phyloP scores from a whole-genome alignment of 495 filamentous ascomycete species.

The Aspergillus homomorphus region DNA sequence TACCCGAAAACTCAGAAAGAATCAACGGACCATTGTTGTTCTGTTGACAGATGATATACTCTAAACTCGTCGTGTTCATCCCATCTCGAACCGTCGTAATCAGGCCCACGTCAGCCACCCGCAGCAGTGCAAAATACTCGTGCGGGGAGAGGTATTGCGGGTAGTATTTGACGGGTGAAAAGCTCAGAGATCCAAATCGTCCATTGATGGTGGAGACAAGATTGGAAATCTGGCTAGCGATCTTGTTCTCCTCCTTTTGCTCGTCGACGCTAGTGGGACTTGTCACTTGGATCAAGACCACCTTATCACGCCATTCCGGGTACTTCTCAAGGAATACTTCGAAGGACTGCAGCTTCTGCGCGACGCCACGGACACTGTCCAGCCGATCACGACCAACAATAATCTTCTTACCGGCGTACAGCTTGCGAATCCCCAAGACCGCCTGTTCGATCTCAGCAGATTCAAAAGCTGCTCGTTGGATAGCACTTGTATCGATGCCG shows the following conservation, averaged over 20 bases:
- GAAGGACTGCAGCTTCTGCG: constrained; percentile 90
- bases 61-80: constrained; percentile 94
- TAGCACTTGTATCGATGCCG: constrained; percentile 74
- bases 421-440: constrained; percentile 58
- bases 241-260: constrained; percentile 68
- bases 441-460: constrained; percentile 64
- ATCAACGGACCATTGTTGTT: constrained; percentile 81
- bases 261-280: constrained; percentile 77
- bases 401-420: constrained; percentile 81
- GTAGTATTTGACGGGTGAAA: constrained; percentile 86
- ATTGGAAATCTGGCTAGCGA: constrained; percentile 80
- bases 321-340: constrained; percentile 84
- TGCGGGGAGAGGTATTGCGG: constrained; percentile 81
- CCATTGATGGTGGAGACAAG: constrained; percentile 89
- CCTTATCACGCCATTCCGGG: constrained; percentile 84
- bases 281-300: constrained; percentile 93
- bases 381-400: constrained; percentile 92
- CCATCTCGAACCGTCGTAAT: constrained; percentile 92
- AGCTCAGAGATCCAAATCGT: constrained; percentile 76
- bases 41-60: constrained; percentile 89
- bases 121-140: constrained; percentile 88
- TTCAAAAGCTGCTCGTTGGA: constrained; percentile 67
- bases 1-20: constrained; percentile 92
- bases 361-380: constrained; percentile 84
- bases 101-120: constrained; percentile 81